phyloP scores from a whole-genome alignment of 192 early-diverging fungal genomes.

The Lobosporangium transversale region DNA sequence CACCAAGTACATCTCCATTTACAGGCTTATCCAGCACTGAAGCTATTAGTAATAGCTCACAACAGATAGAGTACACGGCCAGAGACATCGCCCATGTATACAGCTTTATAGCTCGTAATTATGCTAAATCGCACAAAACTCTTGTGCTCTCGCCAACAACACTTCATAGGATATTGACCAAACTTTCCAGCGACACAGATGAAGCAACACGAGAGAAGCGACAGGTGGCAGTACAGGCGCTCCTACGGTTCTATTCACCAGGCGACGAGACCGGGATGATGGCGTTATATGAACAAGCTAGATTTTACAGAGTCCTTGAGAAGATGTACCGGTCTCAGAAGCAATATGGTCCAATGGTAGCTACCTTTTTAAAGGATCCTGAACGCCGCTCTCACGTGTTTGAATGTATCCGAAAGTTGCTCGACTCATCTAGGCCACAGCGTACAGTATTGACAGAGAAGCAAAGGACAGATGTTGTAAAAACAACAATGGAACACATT shows the following conservation, averaged over 20 bases:
- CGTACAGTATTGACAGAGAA: constrained; percentile 49
- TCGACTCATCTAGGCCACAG: constrained; percentile 36
- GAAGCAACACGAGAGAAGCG: constrained; percentile 60
- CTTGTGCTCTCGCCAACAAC: constrained; percentile 63
- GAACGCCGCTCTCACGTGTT: constrained; percentile 58
- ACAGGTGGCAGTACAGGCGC: constrained; percentile 61
- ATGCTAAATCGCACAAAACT: constrained; percentile 65
- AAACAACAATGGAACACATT: constrained; percentile 59
- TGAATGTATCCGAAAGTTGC: constrained; percentile 60
- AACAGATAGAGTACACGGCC: constrained; percentile 39
- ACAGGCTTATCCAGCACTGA: constrained; percentile 34
- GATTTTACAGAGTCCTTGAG: constrained; percentile 67
- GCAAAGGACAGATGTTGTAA: constrained; percentile 60
- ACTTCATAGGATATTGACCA: constrained; percentile 60
- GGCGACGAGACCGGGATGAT: constrained; percentile 62
- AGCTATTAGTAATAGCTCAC: constrained; percentile 10
- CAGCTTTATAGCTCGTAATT: constrained; percentile 65
- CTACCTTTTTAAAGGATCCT: constrained; percentile 65
- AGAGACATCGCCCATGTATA: constrained; percentile 58
- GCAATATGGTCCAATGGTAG: constrained; percentile 64
- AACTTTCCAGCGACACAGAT: constrained; percentile 58
- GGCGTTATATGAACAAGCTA: constrained; percentile 61
- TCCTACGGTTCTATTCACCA: constrained; percentile 64
- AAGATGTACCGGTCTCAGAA: constrained; percentile 64
- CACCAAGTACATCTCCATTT: constrained; percentile 42